A percentile compares a stretch with the other conserved stretches of the same genome.
Conservation (phyloP, 805 yeast species). For the Zygosaccharomyces bisporus region DNA sequence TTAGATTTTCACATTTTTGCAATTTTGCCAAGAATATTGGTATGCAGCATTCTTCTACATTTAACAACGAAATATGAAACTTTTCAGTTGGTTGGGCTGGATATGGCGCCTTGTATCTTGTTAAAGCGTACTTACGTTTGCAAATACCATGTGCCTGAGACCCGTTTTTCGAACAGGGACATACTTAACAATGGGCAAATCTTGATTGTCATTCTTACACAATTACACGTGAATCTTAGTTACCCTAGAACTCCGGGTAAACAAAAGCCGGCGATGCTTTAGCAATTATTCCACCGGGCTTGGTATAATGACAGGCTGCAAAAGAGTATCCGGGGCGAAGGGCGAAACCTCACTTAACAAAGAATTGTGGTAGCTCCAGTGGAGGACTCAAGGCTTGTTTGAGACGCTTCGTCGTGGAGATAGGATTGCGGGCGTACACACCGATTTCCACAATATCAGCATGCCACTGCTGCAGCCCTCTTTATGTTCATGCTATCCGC, state of each 20-base stretch:
- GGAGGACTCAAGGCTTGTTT: background rate
- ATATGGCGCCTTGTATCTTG: too few species aligned
- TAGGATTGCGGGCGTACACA: background rate
- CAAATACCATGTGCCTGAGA: too few species aligned
- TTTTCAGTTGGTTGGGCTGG: too few species aligned
- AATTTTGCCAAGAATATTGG: background rate
- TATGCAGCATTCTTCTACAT: too few species aligned
- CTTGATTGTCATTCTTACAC: background rate
- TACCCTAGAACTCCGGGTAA: slow-evolving; percentile 1
- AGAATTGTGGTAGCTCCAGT: background rate
- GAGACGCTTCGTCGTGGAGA: background rate
- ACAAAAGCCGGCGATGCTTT: background rate
- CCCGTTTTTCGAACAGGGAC: too few species aligned
- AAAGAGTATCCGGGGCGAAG: background rate
- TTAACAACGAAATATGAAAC: too few species aligned
- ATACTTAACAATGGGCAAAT: too few species aligned
- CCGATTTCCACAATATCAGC: background rate
- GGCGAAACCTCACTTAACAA: background rate
- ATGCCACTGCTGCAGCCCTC: slow-evolving; percentile 68
- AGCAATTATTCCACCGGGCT: background rate
- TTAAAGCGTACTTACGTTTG: too few species aligned
- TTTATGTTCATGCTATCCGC: slow-evolving; percentile 54
- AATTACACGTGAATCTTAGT: background rate
- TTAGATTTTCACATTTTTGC: background rate
- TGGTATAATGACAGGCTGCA: background rate